Percentiles rank a stretch among this genome's conserved stretches.
Evolutionary conservation across 2,329 filamentous ascomycete genomes (phyloP).

Genomic region (Aspergillus glaucus): DNA sequence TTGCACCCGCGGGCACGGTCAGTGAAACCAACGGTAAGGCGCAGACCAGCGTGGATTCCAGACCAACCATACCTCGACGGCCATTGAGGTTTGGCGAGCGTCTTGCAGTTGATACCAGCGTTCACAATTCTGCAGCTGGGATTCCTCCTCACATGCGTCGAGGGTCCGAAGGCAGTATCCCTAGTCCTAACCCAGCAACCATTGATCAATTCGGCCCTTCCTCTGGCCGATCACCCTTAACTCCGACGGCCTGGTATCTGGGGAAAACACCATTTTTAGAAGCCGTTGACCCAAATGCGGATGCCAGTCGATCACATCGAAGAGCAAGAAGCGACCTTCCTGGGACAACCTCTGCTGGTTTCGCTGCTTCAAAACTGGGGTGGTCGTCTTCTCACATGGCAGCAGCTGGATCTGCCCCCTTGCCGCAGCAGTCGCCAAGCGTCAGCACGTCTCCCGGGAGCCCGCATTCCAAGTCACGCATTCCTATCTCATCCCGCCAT

Average conservation of each 20-base stretch:
- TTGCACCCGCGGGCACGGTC: constrained; percentile 3
- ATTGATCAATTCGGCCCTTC: constrained; percentile 30
- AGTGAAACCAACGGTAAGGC: constrained; percentile 3
- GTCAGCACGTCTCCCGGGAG: constrained; percentile 20
- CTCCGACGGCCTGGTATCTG: constrained; percentile 62
- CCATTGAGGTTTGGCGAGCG: constrained; percentile 69
- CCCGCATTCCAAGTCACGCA: constrained; percentile 38
- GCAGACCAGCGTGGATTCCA: constrained; percentile 1
- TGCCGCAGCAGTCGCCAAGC: constrained; percentile 13
- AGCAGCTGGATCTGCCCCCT: constrained; percentile 22
- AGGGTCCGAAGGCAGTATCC: constrained; percentile 66
- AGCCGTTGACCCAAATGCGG: constrained; percentile 25
- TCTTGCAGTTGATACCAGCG: constrained; percentile 52
- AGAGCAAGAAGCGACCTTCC: constrained; percentile 54
- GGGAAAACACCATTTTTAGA: constrained; percentile 41
- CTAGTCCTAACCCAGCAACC: constrained; percentile 44
- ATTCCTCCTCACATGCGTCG: constrained; percentile 53
- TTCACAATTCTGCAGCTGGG: constrained; percentile 49
- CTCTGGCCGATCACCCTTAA: constrained; percentile 53
- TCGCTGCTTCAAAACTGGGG: constrained; percentile 18
- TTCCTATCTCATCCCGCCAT: constrained; percentile 39
- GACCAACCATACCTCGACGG: constrained; percentile 37
- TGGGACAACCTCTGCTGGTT: constrained; percentile 23
- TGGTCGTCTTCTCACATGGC: constrained; percentile 24
- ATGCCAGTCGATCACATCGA: constrained; percentile 25